Evolutionary conservation across 208 protist genomes (phyloP), one percentile per base, ranked within the genome.

Genomic region (Leishmania tarentolae): DNA sequence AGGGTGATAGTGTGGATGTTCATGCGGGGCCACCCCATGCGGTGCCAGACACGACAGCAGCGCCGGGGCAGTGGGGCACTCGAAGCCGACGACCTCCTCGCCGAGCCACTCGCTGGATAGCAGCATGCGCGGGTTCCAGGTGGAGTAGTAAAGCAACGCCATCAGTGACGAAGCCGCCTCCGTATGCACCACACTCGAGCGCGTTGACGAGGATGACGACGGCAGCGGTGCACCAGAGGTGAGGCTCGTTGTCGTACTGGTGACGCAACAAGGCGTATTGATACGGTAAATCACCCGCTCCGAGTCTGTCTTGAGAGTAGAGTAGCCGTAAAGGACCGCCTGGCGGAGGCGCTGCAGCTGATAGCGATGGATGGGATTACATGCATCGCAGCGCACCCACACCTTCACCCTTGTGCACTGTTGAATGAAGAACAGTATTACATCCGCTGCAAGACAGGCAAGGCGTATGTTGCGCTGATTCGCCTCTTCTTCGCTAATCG

Each of bases 91-190:
- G 44, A 95, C 88, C 24, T 93, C 85, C 83, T 97, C 94, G 13
- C 94, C 94, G n/a, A 97, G 79, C 94, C 94, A 97, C 76, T 92
- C 89, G 11, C 87, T 89, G 44, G 91, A 85, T n/a, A 94, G 72
- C 61, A 70, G 61, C 71, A 78, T 86, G 35, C 70, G 76, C 11
- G 74, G 84, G 78, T 85, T 79, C 44, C 80, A 83, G 21, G 83
- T 28, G 24, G 88, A 89, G 78, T 94, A 94, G 69, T 88, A 88
- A 35, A 96, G 80, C 50, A 92, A 83, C 50, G 88, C 83, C 78
- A 81, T n/a, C 3, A 96, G 71, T 35, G 83, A 42, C 7, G 83
- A 75, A 13, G 90, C 66, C 24, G 83, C 87, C 69, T 90, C 80
- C 6, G 72, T 76, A 50, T 83, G 71, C 56, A 82, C 69, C 53